A percentile compares a stretch with the other conserved stretches of the same genome.
Conservation (phyloP, 2,329 filamentous ascomycete genomes). For the Pestalotiopsis sp. region DNA sequence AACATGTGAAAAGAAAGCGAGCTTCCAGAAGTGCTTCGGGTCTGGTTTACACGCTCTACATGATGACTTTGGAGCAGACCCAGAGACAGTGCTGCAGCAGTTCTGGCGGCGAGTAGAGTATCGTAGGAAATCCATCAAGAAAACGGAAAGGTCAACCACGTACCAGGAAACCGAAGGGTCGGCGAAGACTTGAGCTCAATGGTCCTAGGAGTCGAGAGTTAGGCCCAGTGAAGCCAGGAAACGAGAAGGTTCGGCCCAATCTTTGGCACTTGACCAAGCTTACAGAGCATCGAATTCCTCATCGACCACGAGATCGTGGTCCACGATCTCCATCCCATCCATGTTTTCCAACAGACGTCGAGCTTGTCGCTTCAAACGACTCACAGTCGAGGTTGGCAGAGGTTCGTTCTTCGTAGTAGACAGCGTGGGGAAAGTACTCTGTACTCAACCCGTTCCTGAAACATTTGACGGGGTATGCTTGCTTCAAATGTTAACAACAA, state of each 20-base stretch:
- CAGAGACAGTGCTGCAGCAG: too few relatives aligned
- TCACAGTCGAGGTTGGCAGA: neutral
- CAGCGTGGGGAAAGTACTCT: neutral
- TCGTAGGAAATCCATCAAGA: too few relatives aligned
- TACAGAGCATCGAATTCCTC: conserved; percentile 61
- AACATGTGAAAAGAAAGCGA: too few relatives aligned
- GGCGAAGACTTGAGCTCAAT: conserved; percentile 41
- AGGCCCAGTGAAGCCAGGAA: neutral
- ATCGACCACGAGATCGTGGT: conserved; percentile 46
- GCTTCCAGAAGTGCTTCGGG: too few relatives aligned
- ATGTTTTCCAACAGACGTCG: neutral
- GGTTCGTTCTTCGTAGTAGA: neutral
- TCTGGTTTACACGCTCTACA: too few relatives aligned
- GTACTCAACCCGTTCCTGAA: neutral
- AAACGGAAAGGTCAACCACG: conserved; percentile 16
- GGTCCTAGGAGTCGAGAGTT: conserved; percentile 24
- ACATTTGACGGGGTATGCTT: neutral
- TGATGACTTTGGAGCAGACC: too few relatives aligned
- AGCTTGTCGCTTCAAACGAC: neutral
- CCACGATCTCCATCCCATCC: conserved; percentile 21
- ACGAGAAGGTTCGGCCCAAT: neutral
- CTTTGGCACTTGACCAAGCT: conserved; percentile 20
- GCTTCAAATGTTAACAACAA: too few relatives aligned
- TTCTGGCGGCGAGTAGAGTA: too few relatives aligned
- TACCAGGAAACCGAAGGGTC: conserved; percentile 37